Percentiles rank a stretch among this genome's conserved stretches.
Conservation (phyloP, 768 basidiomycete genomes). For the Exidia glandulosa region DNA sequence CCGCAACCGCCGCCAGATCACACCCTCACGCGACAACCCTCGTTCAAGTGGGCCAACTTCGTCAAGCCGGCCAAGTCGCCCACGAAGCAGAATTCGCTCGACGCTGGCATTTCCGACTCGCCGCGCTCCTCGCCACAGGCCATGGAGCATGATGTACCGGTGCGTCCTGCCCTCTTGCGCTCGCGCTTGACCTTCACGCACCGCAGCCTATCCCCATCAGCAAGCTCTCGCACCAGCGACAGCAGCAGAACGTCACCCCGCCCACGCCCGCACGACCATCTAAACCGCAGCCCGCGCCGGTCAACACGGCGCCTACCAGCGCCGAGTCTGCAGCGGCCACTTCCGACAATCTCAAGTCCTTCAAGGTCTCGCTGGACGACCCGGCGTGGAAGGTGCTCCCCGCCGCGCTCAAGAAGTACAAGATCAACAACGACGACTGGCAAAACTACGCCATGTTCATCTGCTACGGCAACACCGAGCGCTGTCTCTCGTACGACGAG, state of each 20-base stretch:
- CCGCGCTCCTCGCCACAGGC: slow-evolving; percentile 73
- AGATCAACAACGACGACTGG: slow-evolving; percentile 98
- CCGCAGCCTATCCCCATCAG: background rate
- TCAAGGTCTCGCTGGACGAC: slow-evolving; percentile 96
- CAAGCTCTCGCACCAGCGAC: background rate
- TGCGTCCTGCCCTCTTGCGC: background rate
- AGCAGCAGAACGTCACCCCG: slow-evolving; percentile 13
- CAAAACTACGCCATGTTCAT: slow-evolving; percentile 99
- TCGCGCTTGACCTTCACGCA: background rate
- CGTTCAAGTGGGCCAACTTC: slow-evolving; percentile 83
- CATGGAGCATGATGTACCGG: slow-evolving; percentile 50
- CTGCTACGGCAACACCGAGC: slow-evolving; percentile 90
- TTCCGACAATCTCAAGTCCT: slow-evolving; percentile 71
- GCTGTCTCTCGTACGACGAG: slow-evolving; percentile 95
- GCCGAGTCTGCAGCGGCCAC: background rate
- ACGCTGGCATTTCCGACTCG: slow-evolving; percentile 39
- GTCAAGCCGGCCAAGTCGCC: slow-evolving; percentile 70
- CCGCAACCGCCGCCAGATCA: slow-evolving; percentile 17
- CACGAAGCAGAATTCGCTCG: slow-evolving; percentile 56
- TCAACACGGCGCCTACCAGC: slow-evolving; percentile 2
- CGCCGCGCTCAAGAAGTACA: slow-evolving; percentile 96
- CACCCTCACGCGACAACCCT: slow-evolving; percentile 57
- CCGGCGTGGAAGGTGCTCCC: slow-evolving; percentile 98
- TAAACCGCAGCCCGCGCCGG: background rate
- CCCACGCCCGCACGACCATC: slow-evolving; percentile 51